These are phyloP conservation scores for Erysimum cheiranthoides DNA, from an alignment of 345 rosid species.

Conservation along the genomic window DNA sequence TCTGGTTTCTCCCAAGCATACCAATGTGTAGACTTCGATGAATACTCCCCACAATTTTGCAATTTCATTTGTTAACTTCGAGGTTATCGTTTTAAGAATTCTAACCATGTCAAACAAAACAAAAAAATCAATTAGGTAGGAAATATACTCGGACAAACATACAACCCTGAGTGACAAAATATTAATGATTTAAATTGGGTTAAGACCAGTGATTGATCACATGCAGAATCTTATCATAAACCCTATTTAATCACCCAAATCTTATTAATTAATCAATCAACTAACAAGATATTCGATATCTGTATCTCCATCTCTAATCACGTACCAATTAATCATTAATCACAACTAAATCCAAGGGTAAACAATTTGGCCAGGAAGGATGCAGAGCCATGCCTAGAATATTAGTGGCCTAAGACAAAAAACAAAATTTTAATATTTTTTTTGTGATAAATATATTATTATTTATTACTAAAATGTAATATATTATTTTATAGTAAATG, in stretches of 20 bases:
- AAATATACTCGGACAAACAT: constrained; percentile 27
- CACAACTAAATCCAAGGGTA: constrained; percentile 33
- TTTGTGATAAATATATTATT: no score
- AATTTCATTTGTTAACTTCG: background rate
- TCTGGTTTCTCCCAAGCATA: no score
- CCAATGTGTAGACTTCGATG: background rate
- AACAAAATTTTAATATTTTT: no score
- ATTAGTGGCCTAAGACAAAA: no score
- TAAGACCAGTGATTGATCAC: constrained; percentile 26
- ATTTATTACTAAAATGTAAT: no score
- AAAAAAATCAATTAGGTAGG: constrained; percentile 6
- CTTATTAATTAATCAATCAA: constrained; percentile 34
- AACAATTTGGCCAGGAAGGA: constrained; percentile 28
- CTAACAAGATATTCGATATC: constrained; percentile 42
- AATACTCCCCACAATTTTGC: background rate
- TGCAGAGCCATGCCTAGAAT: no score
- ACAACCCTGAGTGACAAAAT: constrained; percentile 11
- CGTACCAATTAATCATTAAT: constrained; percentile 31
- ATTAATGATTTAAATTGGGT: constrained; percentile 8
- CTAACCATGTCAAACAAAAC: background rate
- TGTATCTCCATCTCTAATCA: constrained; percentile 41
- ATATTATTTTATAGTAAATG: no score
- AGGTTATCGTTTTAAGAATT: background rate
- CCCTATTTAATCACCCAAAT: constrained; percentile 35
- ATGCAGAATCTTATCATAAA: constrained; percentile 41